These are phyloP conservation scores for Copromyces sp. DNA, from an alignment of 495 filamentous ascomycete genomes.

Conservation along the genomic window DNA sequence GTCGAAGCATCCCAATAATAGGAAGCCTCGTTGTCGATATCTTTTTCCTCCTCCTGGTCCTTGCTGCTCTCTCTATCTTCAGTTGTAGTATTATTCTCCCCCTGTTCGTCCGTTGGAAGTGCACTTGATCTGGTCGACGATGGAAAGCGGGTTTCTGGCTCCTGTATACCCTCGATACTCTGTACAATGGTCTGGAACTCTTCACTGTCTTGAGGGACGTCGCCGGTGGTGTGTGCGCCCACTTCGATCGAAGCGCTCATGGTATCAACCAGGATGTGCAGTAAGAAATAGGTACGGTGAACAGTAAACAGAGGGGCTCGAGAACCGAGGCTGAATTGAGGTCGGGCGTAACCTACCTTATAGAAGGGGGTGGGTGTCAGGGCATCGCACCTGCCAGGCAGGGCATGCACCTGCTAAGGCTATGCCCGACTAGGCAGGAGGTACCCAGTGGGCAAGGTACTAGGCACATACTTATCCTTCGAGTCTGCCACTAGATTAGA, in stretches of 20 bases:
- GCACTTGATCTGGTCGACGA: neutral
- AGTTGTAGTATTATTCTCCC: neutral
- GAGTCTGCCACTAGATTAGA: too few species aligned
- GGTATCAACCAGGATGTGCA: neutral
- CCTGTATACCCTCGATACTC: neutral
- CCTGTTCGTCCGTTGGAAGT: neutral
- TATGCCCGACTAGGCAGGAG: too few species aligned
- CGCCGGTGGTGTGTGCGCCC: constrained; percentile 1
- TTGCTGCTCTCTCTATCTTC: neutral
- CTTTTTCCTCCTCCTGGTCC: neutral
- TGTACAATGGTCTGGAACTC: constrained; percentile 4
- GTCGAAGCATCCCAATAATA: constrained; percentile 40
- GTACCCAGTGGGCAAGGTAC: too few species aligned
- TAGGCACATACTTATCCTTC: too few species aligned
- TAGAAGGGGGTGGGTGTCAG: too few species aligned
- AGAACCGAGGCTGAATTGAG: neutral
- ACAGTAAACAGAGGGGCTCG: neutral
- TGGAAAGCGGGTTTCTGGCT: neutral
- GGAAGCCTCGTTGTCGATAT: constrained; percentile 21
- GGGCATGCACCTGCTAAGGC: too few species aligned
- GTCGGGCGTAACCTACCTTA: neutral
- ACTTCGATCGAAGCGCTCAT: constrained; percentile 7
- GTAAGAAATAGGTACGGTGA: neutral
- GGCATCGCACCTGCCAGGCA: too few species aligned
- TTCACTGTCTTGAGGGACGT: neutral